A percentile compares a stretch with the other conserved stretches of the same genome.
Conservation (phyloP, 441 rosid genomes). For the Arabidopsis lyrata region DNA sequence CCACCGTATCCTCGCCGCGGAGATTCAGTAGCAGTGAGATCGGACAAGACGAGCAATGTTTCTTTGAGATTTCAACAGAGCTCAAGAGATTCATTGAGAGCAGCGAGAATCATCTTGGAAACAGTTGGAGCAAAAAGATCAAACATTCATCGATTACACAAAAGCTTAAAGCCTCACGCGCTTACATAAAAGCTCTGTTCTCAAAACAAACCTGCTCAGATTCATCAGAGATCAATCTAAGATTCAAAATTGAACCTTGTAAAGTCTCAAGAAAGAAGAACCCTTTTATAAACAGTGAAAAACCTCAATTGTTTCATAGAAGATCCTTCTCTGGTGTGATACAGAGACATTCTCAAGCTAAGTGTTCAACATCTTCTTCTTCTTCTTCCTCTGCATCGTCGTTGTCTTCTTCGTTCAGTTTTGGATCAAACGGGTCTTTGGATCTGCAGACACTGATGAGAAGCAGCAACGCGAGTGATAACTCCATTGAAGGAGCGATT, state of each 20-base stretch:
- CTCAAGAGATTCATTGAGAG: conserved; percentile 42
- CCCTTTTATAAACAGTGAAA: conserved; percentile 44
- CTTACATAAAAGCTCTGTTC: conserved; percentile 68
- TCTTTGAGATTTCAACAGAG: conserved; percentile 70
- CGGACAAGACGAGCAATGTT: conserved; percentile 57
- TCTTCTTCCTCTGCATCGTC: conserved; percentile 59
- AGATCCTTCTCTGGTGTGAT: conserved; percentile 84
- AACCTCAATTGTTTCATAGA: conserved; percentile 51
- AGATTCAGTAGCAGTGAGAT: conserved; percentile 57
- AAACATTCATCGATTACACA: conserved; percentile 59
- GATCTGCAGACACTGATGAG: conserved; percentile 69
- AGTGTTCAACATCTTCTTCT: conserved; percentile 53
- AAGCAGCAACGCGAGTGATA: conserved; percentile 69
- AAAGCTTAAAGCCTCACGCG: conserved; percentile 75
- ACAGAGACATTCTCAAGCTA: conserved; percentile 58
- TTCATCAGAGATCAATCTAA: conserved; percentile 42
- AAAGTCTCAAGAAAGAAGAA: conserved; percentile 47
- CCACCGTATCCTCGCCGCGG: conserved; percentile 56
- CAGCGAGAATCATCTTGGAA: conserved; percentile 45
- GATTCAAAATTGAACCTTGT: conserved; percentile 24
- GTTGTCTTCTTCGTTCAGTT: conserved; percentile 71
- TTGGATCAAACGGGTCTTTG: conserved; percentile 56
- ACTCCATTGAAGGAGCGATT: conserved; percentile 86
- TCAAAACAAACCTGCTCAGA: conserved; percentile 61
- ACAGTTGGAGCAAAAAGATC: conserved; percentile 65